Evolutionary conservation across 2,329 filamentous ascomycete genomes (phyloP), one percentile per base, ranked within the genome.

Genomic region (Pseudocercospora eumusae): DNA sequence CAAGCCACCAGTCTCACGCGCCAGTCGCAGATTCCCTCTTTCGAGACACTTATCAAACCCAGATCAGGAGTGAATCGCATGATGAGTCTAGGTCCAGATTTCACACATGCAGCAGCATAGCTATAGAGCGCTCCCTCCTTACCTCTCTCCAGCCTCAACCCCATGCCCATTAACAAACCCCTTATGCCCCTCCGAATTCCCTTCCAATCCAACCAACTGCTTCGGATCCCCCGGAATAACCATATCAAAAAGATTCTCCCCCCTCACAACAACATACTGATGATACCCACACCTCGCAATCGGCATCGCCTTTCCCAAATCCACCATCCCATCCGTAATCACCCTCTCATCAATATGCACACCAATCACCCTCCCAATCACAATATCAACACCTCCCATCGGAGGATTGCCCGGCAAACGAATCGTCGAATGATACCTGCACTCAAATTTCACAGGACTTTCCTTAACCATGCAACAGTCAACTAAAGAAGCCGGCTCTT

Each of bases 201-300:
- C 74, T 57, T 76, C 74, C 55, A 76, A 60, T 10, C 71, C 74
- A 8, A 71, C 69, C 56, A 74, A 59, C 60, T 70, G 56, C 62
- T 71, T 70, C 52, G 70, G 68, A 69, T 75, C 73, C 6, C 74
- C 74, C 0, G 74, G 74, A 27, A 75, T 72, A 4, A 71, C 72
- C 85, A 87, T 87, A 54, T 87, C 84, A 73, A 87, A 87, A 1
- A 82, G 81, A 52, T 59, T 65, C 61, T 73, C 71, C 21, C 84
- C 79, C 56, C 75, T 75, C 2, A 87, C 76, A 10, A 84, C 82
- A 1, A 81, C 76, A 74, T 87, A 87, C 70, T 86, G 78, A 68
- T 82, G 83, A 70, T 87, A 87, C 15, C 84, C 84, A 69, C 81
- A 86, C 25, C 85, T 74, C 6, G 84, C 85, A 73, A 87, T 86